Evolutionary conservation across 768 basidiomycete genomes (phyloP).

Genomic region (Amanita pseudoporphyria): DNA sequence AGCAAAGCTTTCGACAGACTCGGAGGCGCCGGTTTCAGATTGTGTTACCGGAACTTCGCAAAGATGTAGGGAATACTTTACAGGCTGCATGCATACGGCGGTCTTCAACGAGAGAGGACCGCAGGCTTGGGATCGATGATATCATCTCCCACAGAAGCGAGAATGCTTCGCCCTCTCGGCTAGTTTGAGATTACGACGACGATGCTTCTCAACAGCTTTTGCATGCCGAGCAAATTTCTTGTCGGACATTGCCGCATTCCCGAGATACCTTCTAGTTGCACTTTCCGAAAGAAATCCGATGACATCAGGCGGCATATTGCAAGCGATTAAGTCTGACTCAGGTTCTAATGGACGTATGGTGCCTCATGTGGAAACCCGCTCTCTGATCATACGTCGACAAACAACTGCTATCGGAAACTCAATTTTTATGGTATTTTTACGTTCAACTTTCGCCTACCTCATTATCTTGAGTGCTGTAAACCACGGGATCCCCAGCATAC

Average conservation of each 20-base stretch:
- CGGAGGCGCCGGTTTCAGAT: too few relatives aligned
- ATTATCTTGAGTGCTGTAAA: constrained; percentile 37
- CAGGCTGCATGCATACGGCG: too few relatives aligned
- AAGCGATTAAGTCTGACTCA: constrained; percentile 51
- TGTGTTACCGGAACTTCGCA: too few relatives aligned
- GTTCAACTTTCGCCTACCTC: constrained; percentile 22
- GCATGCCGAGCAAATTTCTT: constrained; percentile 53
- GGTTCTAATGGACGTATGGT: constrained; percentile 77
- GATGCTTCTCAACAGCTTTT: constrained; percentile 53
- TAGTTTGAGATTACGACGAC: constrained; percentile 53
- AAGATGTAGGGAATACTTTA: too few relatives aligned
- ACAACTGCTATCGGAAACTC: constrained; percentile 15
- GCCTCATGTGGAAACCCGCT: constrained; percentile 78
- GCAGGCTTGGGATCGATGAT: too few relatives aligned
- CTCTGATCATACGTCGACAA: constrained; percentile 73
- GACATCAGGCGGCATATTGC: constrained; percentile 52
- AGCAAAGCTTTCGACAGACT: too few relatives aligned
- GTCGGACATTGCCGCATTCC: constrained; percentile 49
- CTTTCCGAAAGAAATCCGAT: constrained; percentile 73
- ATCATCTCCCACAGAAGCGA: too few relatives aligned
- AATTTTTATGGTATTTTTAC: not conserved
- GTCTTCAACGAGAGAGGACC: too few relatives aligned
- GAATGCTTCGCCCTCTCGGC: constrained; percentile 61
- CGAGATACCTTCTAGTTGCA: constrained; percentile 67
- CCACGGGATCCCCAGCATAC: constrained; percentile 49